Base-by-base conservation (phyloP, 1,284 basidiomycete species). In the Hypsizygus ulmarius region DNA sequence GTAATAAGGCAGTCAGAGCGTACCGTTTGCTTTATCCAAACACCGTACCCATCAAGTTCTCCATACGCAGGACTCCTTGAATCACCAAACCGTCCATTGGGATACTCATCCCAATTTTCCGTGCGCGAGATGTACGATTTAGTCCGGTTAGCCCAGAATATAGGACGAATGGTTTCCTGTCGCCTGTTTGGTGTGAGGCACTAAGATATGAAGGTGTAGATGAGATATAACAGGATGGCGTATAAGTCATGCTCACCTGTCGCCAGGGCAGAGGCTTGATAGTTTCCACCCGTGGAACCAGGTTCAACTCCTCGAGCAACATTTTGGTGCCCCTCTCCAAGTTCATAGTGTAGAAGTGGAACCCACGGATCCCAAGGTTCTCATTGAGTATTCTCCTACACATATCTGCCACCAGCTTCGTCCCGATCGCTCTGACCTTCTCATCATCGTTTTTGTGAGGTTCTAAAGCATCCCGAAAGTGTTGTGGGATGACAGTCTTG, bases 331-430 rank as follows among this genome's bases (percentile, higher is more conserved):
- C 96, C 69, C 90, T 97, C 70, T 98, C 97, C 43, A 99, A 73
- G 66, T 99, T 99, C 83, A 99, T 90, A 49, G 96, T 99, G 71
- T 98, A 99, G 64, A 99, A 91, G 67, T 99, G 96, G 53, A 97
- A 71, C 4, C 91, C 92, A 37, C 81, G 81, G 60, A 95, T 89
- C 8, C 85, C 95, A 30, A 93, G 78, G 47, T 84, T 78, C 33
- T 85, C 83, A n/a, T 74, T 71, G 50, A 96, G 71, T 56, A 96
- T 93, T 51, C 75, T 75, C 48, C 84, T 75, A 63, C 92, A 95
- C 85, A 95, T 89, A 12, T 93, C 90, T 15, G 87, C 88, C 15
- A 96, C 90, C 19, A 95, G 77, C 66, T 84, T 89, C 15, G 84
- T 94, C 10, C 95, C 95, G 53, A 94, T 78, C 60, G 85, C 89